Evolutionary conservation across 345 rosid species (phyloP), one percentile per base, ranked within the genome.

Genomic region (Eucalyptus decipiens): DNA sequence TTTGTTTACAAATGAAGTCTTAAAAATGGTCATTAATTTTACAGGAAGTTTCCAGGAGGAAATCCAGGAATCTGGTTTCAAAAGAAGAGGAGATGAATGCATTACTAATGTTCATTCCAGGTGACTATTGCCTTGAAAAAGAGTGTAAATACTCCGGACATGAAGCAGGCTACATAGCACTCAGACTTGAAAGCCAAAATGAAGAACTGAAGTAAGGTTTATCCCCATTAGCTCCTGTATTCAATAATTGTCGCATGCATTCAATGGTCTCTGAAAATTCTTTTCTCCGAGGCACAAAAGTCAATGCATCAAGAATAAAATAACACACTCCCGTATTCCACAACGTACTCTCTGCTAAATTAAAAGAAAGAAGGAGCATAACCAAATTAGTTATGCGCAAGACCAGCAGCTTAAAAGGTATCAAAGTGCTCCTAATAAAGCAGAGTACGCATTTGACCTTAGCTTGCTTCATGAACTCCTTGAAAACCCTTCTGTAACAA

Each of bases 61-160:
- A 97, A 96, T 51, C 99, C 98, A 80, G 98, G 99, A 43, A 96
- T 92, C 99, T 97, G 92, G 47, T 19, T 11, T 50, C 65, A 32
- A 42, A 87, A 86, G 32, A 54, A 42, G 56, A 83, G 8, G 32
- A 87, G n/a, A 42, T 18, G 65, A 87, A 47, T 50, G 85, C 69
- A 89, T 34, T 69, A 69, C 12, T 69, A 69, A 69, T 32, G 42
- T 69, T 34, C 80, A 69, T 69, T 32, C 42, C 19, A 69, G 80
- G 42, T 5, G 80, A 69, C 80, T 32, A 69, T 32, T 69, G 42
- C 80, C 80, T 69, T 69, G 42, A 32, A 69, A 65, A 69, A 69
- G 42, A 23, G 42, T 34, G 42, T 32, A 32, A 34, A 69, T 69
- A 69, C 80, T 69, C 80, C 80, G 18, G 80, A 37, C 80, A 69